These are phyloP conservation scores for Magnaporthiopsis rhizophila DNA, from an alignment of 2,329 filamentous ascomycete genomes.

Conservation along the genomic window DNA sequence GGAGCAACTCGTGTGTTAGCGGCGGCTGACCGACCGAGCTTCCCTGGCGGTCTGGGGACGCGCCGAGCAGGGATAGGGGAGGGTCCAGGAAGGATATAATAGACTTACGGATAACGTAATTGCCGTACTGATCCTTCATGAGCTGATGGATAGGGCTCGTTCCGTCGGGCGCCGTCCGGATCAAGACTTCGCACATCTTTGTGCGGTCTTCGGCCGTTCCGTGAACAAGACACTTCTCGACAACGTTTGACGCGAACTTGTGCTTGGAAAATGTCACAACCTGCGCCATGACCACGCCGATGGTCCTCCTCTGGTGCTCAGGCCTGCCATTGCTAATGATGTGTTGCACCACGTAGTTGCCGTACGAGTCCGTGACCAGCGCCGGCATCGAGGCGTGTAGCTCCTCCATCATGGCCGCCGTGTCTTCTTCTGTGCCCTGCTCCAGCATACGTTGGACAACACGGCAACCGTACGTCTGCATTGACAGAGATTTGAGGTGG, in stretches of 20 bases:
- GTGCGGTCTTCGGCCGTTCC: slow-evolving; percentile 62
- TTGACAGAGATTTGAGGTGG: slow-evolving; percentile 65
- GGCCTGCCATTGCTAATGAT: slow-evolving; percentile 71
- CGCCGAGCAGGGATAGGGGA: neutral
- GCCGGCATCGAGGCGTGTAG: slow-evolving; percentile 63
- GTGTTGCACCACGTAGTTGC: slow-evolving; percentile 95
- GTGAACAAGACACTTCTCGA: slow-evolving; percentile 80
- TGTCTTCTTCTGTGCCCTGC: slow-evolving; percentile 64
- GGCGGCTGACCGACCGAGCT: neutral
- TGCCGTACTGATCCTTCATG: slow-evolving; percentile 87
- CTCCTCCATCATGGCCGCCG: slow-evolving; percentile 65
- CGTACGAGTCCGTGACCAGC: slow-evolving; percentile 80
- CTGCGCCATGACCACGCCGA: slow-evolving; percentile 63
- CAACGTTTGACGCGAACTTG: slow-evolving; percentile 95
- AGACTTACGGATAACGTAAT: slow-evolving; percentile 93
- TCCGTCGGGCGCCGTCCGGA: slow-evolving; percentile 52
- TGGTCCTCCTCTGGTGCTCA: slow-evolving; percentile 65
- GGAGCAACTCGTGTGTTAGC: slow-evolving; percentile 10
- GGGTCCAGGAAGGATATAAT: neutral
- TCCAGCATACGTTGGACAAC: slow-evolving; percentile 92
- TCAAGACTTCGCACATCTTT: slow-evolving; percentile 58
- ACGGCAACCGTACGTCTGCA: slow-evolving; percentile 80
- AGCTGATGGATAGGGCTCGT: slow-evolving; percentile 64
- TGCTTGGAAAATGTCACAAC: slow-evolving; percentile 77
- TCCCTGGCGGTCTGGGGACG: no score